phyloP scores from a whole-genome alignment of 1,139 yeast species.

The Geotrichum macrosporum region DNA sequence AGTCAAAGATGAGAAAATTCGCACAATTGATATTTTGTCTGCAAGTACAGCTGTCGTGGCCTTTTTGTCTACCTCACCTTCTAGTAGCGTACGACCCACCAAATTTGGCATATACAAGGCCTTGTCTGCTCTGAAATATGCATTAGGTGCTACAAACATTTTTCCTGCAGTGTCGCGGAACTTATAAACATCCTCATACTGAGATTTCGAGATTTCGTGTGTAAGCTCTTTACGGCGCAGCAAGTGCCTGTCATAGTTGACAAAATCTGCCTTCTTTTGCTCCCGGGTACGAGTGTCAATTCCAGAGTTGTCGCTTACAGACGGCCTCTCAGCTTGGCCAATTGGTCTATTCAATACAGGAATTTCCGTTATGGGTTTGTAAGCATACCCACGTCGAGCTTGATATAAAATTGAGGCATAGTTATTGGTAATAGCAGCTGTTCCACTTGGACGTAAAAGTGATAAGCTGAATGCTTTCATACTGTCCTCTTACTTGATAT shows the following conservation, averaged over 20 bases:
- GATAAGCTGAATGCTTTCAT: constrained; percentile 2
- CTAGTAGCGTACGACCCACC: constrained; percentile 50
- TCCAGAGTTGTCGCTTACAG: constrained; percentile 37
- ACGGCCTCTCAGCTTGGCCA: constrained; percentile 44
- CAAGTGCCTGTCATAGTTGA: constrained; percentile 44
- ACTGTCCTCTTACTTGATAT: background rate
- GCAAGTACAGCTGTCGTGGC: constrained; percentile 45
- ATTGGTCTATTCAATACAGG: constrained; percentile 44
- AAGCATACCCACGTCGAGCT: constrained; percentile 12
- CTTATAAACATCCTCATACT: constrained; percentile 76
- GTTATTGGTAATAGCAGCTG: background rate
- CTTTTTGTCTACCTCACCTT: constrained; percentile 36
- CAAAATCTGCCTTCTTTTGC: constrained; percentile 44
- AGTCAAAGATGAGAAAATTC: constrained; percentile 62
- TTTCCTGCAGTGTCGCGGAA: constrained; percentile 80
- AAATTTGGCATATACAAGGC: constrained; percentile 85
- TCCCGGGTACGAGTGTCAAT: constrained; percentile 38
- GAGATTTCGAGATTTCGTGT: constrained; percentile 76
- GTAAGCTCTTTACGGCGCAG: constrained; percentile 35
- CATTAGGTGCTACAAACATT: constrained; percentile 72
- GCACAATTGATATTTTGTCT: constrained; percentile 57
- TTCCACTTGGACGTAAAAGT: background rate
- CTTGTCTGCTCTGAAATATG: constrained; percentile 69
- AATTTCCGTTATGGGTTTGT: constrained; percentile 29
- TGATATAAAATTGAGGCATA: background rate